These are phyloP conservation scores for Cymbopogon flexuosus DNA, from an alignment of 202 grass and related monocot genomes.

Conservation along the genomic window DNA sequence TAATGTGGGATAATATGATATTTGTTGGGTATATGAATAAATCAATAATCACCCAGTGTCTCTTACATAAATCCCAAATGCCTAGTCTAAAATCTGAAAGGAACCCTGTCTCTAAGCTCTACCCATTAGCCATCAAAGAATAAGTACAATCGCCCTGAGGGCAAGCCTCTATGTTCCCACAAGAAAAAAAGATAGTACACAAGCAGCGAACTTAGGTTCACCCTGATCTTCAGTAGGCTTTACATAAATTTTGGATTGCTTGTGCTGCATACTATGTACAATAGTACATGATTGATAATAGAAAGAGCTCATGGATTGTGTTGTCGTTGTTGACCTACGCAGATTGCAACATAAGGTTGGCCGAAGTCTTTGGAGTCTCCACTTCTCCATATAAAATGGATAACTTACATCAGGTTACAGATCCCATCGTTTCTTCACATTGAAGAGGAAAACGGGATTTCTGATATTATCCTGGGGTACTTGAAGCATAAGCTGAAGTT, in stretches of 20 bases:
- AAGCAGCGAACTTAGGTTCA: not conserved
- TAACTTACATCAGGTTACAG: constrained; percentile 35
- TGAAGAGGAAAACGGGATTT: constrained; percentile 61
- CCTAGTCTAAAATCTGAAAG: not conserved
- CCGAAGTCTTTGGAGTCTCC: not conserved
- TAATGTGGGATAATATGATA: not conserved
- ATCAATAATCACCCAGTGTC: not conserved
- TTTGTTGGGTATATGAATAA: not conserved
- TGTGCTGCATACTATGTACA: constrained; percentile 38
- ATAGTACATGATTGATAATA: constrained; percentile 20
- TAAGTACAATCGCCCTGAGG: not conserved
- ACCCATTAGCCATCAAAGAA: constrained; percentile 7
- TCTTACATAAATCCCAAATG: not conserved
- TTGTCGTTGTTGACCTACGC: not conserved
- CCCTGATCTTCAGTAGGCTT: not conserved
- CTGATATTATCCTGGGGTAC: constrained; percentile 61
- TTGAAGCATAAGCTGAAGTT: constrained; percentile 81
- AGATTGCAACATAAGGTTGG: constrained; percentile 20
- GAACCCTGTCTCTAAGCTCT: not conserved
- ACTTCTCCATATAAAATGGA: not conserved
- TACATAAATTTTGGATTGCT: not conserved
- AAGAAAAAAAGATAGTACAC: not conserved
- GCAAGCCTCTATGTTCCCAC: not conserved
- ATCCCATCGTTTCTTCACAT: constrained; percentile 98
- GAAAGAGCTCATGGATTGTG: not conserved